A percentile compares a stretch with the other conserved stretches of the same genome.
Conservation (phyloP, 768 basidiomycete genomes). For the Mycena epipterygia region DNA sequence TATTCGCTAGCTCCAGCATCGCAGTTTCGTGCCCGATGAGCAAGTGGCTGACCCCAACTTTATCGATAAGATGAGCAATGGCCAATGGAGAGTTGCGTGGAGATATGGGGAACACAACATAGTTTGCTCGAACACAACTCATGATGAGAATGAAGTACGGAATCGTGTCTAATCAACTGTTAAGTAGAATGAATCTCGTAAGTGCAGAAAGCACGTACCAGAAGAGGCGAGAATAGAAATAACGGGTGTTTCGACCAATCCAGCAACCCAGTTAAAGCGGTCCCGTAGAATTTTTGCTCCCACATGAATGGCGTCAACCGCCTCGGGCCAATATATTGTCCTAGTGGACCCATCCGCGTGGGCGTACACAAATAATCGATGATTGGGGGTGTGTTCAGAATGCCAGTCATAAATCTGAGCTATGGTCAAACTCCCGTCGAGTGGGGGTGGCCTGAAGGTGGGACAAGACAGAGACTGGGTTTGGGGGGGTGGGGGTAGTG, state of each 20-base stretch:
- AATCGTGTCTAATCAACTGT: slow-evolving; percentile 45
- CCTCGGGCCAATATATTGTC: slow-evolving; percentile 27
- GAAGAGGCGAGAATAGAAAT: slow-evolving; percentile 24
- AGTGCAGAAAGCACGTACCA: not conserved
- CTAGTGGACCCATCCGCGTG: slow-evolving; percentile 8
- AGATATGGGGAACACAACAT: slow-evolving; percentile 50
- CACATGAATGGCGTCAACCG: slow-evolving; percentile 1
- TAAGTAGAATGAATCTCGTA: not conserved
- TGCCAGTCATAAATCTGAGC: slow-evolving; percentile 28
- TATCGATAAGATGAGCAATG: slow-evolving; percentile 48
- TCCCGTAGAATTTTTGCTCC: slow-evolving; percentile 22
- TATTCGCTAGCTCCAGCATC: slow-evolving; percentile 35
- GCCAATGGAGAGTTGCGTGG: slow-evolving; percentile 60
- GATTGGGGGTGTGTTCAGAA: slow-evolving; percentile 17
- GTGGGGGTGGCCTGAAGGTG: slow-evolving; percentile 9
- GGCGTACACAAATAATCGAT: slow-evolving; percentile 17
- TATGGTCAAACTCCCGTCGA: slow-evolving; percentile 21
- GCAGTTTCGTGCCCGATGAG: slow-evolving; percentile 45
- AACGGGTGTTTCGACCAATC: not conserved
- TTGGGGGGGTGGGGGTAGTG: slow-evolving; percentile 13
- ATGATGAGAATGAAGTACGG: slow-evolving; percentile 47
- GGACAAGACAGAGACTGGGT: slow-evolving; percentile 13
- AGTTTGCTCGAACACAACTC: slow-evolving; percentile 53
- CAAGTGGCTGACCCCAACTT: slow-evolving; percentile 36
- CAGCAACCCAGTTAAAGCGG: slow-evolving; percentile 19